Base-by-base conservation (phyloP, 805 yeast species). In the Komagataella phaffii region DNA sequence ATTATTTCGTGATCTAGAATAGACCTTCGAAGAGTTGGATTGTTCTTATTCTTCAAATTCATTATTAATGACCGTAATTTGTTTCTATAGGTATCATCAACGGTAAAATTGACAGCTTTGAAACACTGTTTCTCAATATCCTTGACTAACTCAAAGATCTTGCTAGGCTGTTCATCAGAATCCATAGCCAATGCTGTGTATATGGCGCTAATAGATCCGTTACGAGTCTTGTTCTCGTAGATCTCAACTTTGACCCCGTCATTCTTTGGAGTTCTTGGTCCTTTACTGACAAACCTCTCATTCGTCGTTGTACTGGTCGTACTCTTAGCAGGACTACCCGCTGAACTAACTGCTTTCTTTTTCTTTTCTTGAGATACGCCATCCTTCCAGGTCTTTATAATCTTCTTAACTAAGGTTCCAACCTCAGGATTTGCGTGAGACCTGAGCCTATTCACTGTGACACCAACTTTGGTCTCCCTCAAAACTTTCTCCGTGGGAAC, bases 401-500 rank as follows among this genome's bases (percentile, higher is more conserved):
- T 86, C 58, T 79, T 80, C 64, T 86, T 87, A 44, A 91, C 98
- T 45, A 85, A 68, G 2, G 74, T 67, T 10, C 83, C 72, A 48
- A 93, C 76, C 58, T 89, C 95, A 19, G 76, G 55, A 65, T 85
- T 87, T 30, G 68, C 61, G 48, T 81, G 80, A 7, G 86, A 69
- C 56, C 96, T 80, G 60, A 85, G 80, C 66, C 88, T 89, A 70
- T 93, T 93, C 46, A 93, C 97, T 7, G 90, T 91, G 17, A 93
- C 91, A 56, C 99, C 99, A n/a, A 93, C 91, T 65, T 88, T 89
- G 7, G 99, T 93, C 61, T 91, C 95, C 60, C 97, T 77, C 50
- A 91, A 73, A 43, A 91, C 72, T 63, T 81, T 79, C 62, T 91
- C 98, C 1, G 95, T 82, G 7, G 98, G 96, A 58, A 73, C 72